Evolutionary conservation across 345 rosid species (phyloP).

Genomic region (Diplotaxis tenuifolia): DNA sequence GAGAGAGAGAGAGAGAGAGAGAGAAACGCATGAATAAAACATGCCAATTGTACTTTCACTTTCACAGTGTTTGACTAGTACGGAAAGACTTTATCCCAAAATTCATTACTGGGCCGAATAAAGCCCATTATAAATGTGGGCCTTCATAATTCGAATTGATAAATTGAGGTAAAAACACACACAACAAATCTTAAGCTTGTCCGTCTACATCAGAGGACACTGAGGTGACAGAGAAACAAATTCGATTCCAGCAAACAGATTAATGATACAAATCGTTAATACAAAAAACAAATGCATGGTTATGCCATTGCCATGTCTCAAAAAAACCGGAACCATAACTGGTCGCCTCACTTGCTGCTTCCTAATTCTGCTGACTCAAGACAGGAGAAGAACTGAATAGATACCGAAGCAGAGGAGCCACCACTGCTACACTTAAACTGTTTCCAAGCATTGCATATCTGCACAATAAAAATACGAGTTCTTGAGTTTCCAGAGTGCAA

Average conservation of each 20-base stretch:
- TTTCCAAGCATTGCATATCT: slow-evolving; percentile 94
- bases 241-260: background rate
- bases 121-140: background rate
- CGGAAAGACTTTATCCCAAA: background rate
- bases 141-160: background rate
- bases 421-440: slow-evolving; percentile 87
- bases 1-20: background rate
- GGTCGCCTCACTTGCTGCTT: slow-evolving; percentile 8
- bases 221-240: too few species aligned
- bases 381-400: slow-evolving; percentile 50
- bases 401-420: slow-evolving; percentile 73
- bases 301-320: background rate
- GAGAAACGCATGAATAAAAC: background rate
- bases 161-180: background rate
- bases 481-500: background rate
- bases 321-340: background rate
- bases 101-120: background rate
- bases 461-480: slow-evolving; percentile 20
- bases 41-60: background rate
- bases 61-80: background rate
- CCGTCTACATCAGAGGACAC: background rate
- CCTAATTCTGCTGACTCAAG: slow-evolving; percentile 25
- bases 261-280: background rate
- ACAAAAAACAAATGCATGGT: slow-evolving; percentile 8
- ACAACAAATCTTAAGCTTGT: background rate